Percentiles rank a stretch among this genome's conserved stretches.
These are phyloP conservation scores for Mortierella sp. DNA, from an alignment of 371 early-diverging fungal genomes.

Conservation along the genomic window DNA sequence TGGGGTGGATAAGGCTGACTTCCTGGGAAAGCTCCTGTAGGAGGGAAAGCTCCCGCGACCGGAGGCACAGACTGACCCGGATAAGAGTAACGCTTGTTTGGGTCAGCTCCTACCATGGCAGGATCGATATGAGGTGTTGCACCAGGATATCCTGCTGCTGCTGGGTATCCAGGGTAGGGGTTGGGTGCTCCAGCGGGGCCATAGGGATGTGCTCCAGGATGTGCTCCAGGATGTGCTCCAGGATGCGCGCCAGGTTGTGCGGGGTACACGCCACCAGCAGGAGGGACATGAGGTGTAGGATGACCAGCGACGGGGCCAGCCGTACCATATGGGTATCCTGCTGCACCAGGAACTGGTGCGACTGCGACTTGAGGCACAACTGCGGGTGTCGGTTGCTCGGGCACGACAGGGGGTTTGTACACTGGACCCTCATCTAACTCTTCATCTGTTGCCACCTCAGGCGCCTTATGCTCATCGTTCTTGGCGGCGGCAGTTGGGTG, in stretches of 20 bases:
- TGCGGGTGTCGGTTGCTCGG: conserved; percentile 20
- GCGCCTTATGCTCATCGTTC: conserved; percentile 18
- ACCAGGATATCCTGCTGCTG: conserved; percentile 13
- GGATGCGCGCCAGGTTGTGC: not conserved
- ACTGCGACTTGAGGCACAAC: conserved; percentile 12
- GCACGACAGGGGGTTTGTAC: conserved; percentile 41
- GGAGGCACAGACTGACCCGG: conserved; percentile 31
- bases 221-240: conserved; percentile 14
- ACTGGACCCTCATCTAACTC: conserved; percentile 43
- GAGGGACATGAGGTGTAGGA: conserved; percentile 38
- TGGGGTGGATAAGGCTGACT: conserved; percentile 25
- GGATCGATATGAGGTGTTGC: conserved; percentile 15
- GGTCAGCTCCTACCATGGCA: conserved; percentile 11
- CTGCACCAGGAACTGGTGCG: conserved; percentile 14
- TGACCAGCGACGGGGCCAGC: conserved; percentile 26
- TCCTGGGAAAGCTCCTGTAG: conserved; percentile 3
- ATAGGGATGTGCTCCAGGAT: conserved; percentile 20
- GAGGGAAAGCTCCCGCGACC: conserved; percentile 28
- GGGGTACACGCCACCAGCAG: not conserved
- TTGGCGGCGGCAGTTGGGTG: conserved; percentile 24
- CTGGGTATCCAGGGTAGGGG: conserved; percentile 35
- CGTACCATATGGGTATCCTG: conserved; percentile 39
- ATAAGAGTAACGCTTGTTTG: conserved; percentile 37
- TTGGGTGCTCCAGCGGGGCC: conserved; percentile 9
- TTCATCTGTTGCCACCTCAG: conserved; percentile 9